Evolutionary conservation across 495 filamentous ascomycete genomes (phyloP).

Genomic region (Xylaria cubensis): DNA sequence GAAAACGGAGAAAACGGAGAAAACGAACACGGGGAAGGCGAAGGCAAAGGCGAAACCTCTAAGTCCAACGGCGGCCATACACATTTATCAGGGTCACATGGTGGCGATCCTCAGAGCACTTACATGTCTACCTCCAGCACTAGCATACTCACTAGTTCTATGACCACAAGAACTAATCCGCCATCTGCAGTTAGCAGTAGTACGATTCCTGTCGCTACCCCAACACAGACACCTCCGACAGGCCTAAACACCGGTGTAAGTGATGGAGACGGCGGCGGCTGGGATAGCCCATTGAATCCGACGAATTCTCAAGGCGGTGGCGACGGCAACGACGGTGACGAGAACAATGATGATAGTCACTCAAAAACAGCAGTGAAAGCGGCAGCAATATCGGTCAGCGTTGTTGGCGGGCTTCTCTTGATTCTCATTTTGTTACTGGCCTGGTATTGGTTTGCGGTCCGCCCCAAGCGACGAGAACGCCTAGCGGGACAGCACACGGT

Average conservation of each 20-base stretch:
- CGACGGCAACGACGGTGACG: background rate
- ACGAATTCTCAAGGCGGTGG: background rate
- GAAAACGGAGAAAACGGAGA: no score
- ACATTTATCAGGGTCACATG: background rate
- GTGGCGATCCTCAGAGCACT: background rate
- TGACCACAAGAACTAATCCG: background rate
- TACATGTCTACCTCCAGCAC: background rate
- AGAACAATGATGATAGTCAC: slow-evolving; percentile 4
- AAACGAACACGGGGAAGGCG: background rate
- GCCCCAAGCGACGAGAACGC: slow-evolving; percentile 30
- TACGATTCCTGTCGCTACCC: background rate
- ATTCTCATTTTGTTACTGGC: slow-evolving; percentile 23
- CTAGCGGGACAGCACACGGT: background rate
- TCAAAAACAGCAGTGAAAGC: background rate
- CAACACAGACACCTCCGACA: background rate
- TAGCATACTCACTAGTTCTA: background rate
- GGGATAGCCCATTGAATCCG: background rate
- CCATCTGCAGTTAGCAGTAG: background rate
- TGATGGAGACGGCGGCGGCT: background rate
- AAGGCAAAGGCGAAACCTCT: background rate
- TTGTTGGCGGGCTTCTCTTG: slow-evolving; percentile 28
- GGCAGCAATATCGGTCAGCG: slow-evolving; percentile 20
- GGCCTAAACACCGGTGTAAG: background rate
- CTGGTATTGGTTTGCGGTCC: slow-evolving; percentile 34
- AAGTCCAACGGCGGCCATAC: no score